Conservation (phyloP, 2,329 filamentous ascomycete species). For the Zelopaecilomyces penicillatus region DNA sequence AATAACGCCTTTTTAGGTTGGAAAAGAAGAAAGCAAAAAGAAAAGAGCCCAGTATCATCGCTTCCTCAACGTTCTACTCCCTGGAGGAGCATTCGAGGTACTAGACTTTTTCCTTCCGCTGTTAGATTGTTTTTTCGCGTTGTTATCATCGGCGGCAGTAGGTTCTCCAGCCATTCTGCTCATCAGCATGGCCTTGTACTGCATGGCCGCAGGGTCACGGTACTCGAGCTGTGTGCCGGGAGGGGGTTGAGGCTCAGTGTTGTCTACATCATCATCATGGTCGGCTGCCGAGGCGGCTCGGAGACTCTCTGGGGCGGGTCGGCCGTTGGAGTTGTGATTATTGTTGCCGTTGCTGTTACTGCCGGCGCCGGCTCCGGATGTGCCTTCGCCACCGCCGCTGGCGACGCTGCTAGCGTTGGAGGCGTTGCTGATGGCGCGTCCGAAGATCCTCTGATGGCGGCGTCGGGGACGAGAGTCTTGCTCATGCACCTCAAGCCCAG, state of each 20-base stretch:
- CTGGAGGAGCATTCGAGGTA: too few relatives aligned
- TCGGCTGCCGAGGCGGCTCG: constrained; percentile 8
- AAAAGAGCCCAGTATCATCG: too few relatives aligned
- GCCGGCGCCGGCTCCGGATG: neutral
- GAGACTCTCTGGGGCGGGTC: constrained; percentile 1
- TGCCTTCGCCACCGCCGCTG: constrained; percentile 19
- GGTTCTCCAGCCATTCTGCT: constrained; percentile 31
- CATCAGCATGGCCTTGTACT: constrained; percentile 35
- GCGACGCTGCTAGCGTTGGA: constrained; percentile 41
- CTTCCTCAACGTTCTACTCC: too few relatives aligned
- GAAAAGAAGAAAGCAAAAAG: too few relatives aligned
- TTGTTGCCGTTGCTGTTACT: neutral
- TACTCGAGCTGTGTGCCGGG: constrained; percentile 47
- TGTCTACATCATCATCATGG: constrained; percentile 14
- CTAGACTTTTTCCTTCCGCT: too few relatives aligned
- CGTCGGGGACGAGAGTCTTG: constrained; percentile 23
- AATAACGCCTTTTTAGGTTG: too few relatives aligned
- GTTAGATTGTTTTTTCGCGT: too few relatives aligned
- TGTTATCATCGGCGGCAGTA: too few relatives aligned
- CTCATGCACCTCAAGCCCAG: neutral
- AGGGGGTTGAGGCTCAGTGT: constrained; percentile 23
- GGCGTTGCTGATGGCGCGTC: constrained; percentile 49
- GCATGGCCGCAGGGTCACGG: constrained; percentile 39
- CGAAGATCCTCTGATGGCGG: constrained; percentile 45
- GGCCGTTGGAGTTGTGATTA: neutral